phyloP scores from a whole-genome alignment of 352 stramenopile species.

The Phytophthora europaea region DNA sequence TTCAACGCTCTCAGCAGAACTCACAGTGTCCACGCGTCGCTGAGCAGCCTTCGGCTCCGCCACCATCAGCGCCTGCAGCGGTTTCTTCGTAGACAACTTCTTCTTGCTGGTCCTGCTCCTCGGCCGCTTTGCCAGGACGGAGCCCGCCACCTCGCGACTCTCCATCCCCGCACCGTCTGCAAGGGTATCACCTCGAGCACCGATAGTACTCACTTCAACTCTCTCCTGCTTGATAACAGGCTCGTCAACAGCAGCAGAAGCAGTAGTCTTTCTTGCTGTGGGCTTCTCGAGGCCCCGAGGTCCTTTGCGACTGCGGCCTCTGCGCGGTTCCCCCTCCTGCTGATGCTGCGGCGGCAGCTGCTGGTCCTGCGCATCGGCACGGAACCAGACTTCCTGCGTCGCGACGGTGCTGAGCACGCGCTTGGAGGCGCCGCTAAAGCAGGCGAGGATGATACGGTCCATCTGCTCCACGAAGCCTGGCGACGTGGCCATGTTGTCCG shows the following conservation, averaged over 20 bases:
- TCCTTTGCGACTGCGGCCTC: background rate
- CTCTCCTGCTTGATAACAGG: conserved; percentile 35
- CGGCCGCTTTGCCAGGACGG: conserved; percentile 26
- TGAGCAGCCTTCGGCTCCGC: conserved; percentile 14
- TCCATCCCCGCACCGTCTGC: conserved; percentile 20
- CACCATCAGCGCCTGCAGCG: conserved; percentile 20
- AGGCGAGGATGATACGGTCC: conserved; percentile 77
- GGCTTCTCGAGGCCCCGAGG: conserved; percentile 4
- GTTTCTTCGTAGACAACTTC: conserved; percentile 31
- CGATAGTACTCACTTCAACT: conserved; percentile 12
- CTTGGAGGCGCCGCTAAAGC: conserved; percentile 63
- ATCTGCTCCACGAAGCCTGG: conserved; percentile 69
- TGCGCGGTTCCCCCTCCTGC: background rate
- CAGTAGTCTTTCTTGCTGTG: background rate
- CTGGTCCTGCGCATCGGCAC: background rate
- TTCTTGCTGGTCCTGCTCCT: conserved; percentile 38
- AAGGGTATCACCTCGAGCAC: background rate
- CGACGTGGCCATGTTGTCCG: conserved; percentile 66
- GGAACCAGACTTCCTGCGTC: conserved; percentile 67
- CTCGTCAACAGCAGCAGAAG: conserved; percentile 2
- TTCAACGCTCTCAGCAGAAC: conserved; percentile 36
- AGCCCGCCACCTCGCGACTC: conserved; percentile 21
- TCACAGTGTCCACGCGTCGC: conserved; percentile 8
- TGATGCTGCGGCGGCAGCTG: background rate
- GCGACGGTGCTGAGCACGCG: conserved; percentile 59